Evolutionary conservation across 345 rosid species (phyloP).

Genomic region (Syzygium aromaticum): DNA sequence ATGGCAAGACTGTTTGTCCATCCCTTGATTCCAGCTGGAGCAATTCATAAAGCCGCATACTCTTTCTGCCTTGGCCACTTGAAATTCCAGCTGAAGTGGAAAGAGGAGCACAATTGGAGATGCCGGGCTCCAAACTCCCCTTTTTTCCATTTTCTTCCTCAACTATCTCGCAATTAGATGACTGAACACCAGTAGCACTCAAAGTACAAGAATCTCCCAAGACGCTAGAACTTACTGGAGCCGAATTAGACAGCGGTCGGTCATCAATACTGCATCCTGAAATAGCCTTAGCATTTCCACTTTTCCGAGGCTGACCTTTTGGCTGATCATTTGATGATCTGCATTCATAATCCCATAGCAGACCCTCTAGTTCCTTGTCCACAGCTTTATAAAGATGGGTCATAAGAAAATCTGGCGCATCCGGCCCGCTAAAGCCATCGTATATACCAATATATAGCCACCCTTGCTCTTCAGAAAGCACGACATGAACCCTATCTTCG

Average conservation of each 20-base stretch:
- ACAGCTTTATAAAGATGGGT: slow-evolving; percentile 75
- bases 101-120: slow-evolving; percentile 11
- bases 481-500: slow-evolving; percentile 95
- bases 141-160: slow-evolving; percentile 29
- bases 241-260: slow-evolving; percentile 15
- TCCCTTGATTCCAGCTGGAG: slow-evolving; percentile 67
- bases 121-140: slow-evolving; percentile 9
- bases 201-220: slow-evolving; percentile 22
- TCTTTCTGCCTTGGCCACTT: slow-evolving; percentile 53
- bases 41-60: slow-evolving; percentile 80
- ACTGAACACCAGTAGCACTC: slow-evolving; percentile 20
- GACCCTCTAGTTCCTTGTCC: slow-evolving; percentile 86
- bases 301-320: slow-evolving; percentile 16
- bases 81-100: slow-evolving; percentile 27
- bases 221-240: slow-evolving; percentile 22
- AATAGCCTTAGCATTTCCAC: slow-evolving; percentile 10
- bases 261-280: slow-evolving; percentile 15
- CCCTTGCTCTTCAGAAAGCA: slow-evolving; percentile 97
- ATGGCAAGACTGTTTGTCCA: slow-evolving; percentile 14
- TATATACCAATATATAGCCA: slow-evolving; percentile 97
- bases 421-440: slow-evolving; percentile 99
- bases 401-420: slow-evolving; percentile 95
- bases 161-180: slow-evolving; percentile 37
- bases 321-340: slow-evolving; percentile 29
- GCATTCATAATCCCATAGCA: slow-evolving; percentile 81